phyloP scores from a whole-genome alignment of 345 rosid species.

The Durio zibethinus region DNA sequence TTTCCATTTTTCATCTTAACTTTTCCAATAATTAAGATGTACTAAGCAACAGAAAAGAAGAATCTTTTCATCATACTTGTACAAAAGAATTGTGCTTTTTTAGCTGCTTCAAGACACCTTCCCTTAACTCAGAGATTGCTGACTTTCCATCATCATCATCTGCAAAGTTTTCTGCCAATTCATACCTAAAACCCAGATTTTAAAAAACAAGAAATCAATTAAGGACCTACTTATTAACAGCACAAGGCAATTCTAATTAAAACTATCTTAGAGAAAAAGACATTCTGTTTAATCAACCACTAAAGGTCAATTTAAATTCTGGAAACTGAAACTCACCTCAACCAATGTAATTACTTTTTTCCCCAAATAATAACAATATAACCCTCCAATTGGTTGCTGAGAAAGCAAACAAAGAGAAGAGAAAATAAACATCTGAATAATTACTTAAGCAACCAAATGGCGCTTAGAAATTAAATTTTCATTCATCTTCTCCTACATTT shows the following conservation, averaged over 20 bases:
- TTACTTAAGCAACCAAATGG: slow-evolving; percentile 11
- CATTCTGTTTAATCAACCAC: neutral
- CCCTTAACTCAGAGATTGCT: slow-evolving; percentile 68
- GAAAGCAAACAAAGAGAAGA: slow-evolving; percentile 20
- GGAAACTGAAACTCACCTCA: slow-evolving; percentile 13
- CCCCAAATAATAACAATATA: slow-evolving; percentile 22
- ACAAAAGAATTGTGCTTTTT: slow-evolving; percentile 74
- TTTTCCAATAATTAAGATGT: neutral
- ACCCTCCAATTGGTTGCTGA: slow-evolving; percentile 18
- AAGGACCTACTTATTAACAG: neutral
- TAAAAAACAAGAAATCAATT: slow-evolving; percentile 18
- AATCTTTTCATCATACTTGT: slow-evolving; percentile 37
- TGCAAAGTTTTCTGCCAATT: slow-evolving; percentile 84
- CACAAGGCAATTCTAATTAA: slow-evolving; percentile 3
- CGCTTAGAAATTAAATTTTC: neutral
- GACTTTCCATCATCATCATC: slow-evolving; percentile 91
- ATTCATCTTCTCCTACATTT: slow-evolving; percentile 8
- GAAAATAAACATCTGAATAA: slow-evolving; percentile 10
- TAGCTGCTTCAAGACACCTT: slow-evolving; percentile 62
- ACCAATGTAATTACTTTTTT: slow-evolving; percentile 1
- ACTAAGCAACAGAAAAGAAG: slow-evolving; percentile 2
- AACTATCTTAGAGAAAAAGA: neutral
- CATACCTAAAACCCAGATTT: slow-evolving; percentile 48
- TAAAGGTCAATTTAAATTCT: neutral
- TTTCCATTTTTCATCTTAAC: neutral